Evolutionary conservation across 306 rosid genomes (phyloP).

Genomic region (Fragaria nilgerrensis): DNA sequence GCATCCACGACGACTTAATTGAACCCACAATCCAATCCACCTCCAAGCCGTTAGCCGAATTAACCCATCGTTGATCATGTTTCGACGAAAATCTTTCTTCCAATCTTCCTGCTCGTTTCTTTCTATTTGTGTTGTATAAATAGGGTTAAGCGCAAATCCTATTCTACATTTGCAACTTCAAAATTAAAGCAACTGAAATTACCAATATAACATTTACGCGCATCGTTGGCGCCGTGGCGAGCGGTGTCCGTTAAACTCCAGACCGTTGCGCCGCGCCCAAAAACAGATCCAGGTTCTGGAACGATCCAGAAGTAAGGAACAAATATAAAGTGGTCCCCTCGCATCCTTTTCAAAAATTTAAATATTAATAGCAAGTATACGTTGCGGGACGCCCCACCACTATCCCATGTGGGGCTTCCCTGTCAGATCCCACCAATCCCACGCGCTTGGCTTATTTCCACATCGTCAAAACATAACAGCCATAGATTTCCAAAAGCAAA

Average conservation of each 20-base stretch:
- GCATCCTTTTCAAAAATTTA: background rate
- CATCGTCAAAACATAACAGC: background rate
- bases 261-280: constrained; percentile 32
- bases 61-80: too few species aligned
- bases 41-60: too few species aligned
- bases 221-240: background rate
- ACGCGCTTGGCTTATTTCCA: background rate
- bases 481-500: constrained; percentile 1
- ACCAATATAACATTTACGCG: background rate
- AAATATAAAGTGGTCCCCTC: constrained; percentile 21
- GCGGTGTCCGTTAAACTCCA: background rate
- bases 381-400: background rate
- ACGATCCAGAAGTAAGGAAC: constrained; percentile 14
- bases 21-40: too few species aligned
- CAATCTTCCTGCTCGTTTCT: too few species aligned
- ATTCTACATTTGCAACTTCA: too few species aligned
- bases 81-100: too few species aligned
- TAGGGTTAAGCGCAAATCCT: too few species aligned
- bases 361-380: background rate
- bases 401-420: constrained; percentile 33
- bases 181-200: too few species aligned
- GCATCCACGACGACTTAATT: too few species aligned
- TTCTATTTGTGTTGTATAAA: too few species aligned
- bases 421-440: constrained; percentile 18
- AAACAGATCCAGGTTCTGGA: constrained; percentile 21